Percentiles rank a stretch among this genome's conserved stretches.
Evolutionary conservation across 495 filamentous ascomycete genomes (phyloP).

Genomic region (Penicillium pancosmium): DNA sequence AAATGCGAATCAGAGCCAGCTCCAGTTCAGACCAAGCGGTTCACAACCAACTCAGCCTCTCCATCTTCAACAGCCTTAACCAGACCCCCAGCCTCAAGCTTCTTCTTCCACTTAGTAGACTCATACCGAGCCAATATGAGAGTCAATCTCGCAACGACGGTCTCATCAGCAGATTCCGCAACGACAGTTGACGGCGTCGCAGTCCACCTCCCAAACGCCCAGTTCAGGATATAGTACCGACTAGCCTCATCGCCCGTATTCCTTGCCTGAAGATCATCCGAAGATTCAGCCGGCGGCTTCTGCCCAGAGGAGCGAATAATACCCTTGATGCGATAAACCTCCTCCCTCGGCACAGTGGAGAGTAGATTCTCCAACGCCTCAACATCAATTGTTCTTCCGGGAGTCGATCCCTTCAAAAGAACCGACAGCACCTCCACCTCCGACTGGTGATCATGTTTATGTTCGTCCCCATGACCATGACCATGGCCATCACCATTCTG

Average conservation of each 20-base stretch:
- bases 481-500: constrained; percentile 6
- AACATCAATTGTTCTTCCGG: constrained; percentile 58
- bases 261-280: constrained; percentile 38
- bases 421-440: constrained; percentile 91
- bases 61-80: constrained; percentile 47
- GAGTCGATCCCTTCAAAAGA: constrained; percentile 51
- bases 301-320: constrained; percentile 62
- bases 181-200: constrained; percentile 64
- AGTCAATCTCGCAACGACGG: constrained; percentile 70
- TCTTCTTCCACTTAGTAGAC: constrained; percentile 87
- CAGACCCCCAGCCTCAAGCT: constrained; percentile 63
- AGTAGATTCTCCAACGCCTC: constrained; percentile 68
- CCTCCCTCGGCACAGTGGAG: constrained; percentile 75
- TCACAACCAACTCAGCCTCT: constrained; percentile 38
- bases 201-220: constrained; percentile 96
- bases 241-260: constrained; percentile 9
- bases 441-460: constrained; percentile 61
- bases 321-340: constrained; percentile 94
- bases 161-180: constrained; percentile 40
- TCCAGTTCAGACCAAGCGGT: constrained; percentile 35
- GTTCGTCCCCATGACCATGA: constrained; percentile 18
- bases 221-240: constrained; percentile 81
- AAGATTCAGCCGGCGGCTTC: constrained; percentile 59
- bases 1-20: neutral
- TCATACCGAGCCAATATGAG: constrained; percentile 84